phyloP scores from a whole-genome alignment of 2,329 filamentous ascomycete species.

The Fusarium sp. region DNA sequence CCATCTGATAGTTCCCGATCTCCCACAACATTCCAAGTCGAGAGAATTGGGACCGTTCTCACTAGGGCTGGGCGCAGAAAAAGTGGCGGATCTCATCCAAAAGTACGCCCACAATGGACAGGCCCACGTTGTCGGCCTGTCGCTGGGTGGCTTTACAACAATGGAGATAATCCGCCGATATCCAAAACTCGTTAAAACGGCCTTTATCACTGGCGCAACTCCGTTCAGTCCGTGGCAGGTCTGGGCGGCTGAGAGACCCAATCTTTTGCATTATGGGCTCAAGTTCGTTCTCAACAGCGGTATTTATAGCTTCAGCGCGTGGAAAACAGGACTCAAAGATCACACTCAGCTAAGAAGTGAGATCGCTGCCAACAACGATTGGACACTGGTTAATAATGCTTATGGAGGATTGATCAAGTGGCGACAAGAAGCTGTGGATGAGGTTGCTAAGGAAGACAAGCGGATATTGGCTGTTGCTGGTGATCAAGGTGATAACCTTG shows the following conservation, averaged over 20 bases:
- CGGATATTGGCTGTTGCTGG: constrained; percentile 51
- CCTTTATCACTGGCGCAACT: constrained; percentile 50
- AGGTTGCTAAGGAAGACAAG: constrained; percentile 33
- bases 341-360: constrained; percentile 53
- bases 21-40: constrained; percentile 58
- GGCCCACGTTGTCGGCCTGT: constrained; percentile 61
- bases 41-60: constrained; percentile 51
- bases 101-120: constrained; percentile 52
- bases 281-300: constrained; percentile 46
- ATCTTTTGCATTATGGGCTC: constrained; percentile 48
- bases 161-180: constrained; percentile 21
- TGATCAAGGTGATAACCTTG: constrained; percentile 55
- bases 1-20: constrained; percentile 59
- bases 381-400: constrained; percentile 47
- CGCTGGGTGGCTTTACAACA: constrained; percentile 54
- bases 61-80: constrained; percentile 50
- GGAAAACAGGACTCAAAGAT: constrained; percentile 47
- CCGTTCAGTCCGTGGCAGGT: constrained; percentile 52
- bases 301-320: constrained; percentile 49
- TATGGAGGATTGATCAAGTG: constrained; percentile 44
- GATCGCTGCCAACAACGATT: constrained; percentile 53
- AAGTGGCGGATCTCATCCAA: constrained; percentile 55
- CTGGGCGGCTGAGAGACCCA: constrained; percentile 49
- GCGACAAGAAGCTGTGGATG: constrained; percentile 46
- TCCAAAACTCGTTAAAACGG: constrained; percentile 42